Evolutionary conservation across 2,329 filamentous ascomycete genomes (phyloP).

Genomic region (Westerdykella aurantiaca): DNA sequence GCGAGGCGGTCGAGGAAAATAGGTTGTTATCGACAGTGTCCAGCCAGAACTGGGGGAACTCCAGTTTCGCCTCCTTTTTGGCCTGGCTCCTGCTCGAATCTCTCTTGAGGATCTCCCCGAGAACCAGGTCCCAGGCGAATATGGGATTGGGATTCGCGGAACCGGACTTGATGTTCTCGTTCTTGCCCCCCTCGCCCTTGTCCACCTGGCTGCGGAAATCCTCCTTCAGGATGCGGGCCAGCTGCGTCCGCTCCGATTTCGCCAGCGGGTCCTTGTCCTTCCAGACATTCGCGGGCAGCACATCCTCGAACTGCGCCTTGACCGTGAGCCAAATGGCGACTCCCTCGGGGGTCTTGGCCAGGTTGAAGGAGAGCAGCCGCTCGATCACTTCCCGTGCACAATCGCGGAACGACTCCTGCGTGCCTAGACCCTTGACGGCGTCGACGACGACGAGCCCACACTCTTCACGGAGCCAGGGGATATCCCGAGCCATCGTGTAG

Average conservation of each 20-base stretch:
- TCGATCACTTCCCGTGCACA: slow-evolving; percentile 59
- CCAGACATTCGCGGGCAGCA: slow-evolving; percentile 68
- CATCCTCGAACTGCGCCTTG: slow-evolving; percentile 56
- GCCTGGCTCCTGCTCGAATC: slow-evolving; percentile 22
- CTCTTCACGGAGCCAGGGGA: slow-evolving; percentile 83
- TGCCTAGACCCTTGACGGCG: slow-evolving; percentile 54
- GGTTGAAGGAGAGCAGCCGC: slow-evolving; percentile 56
- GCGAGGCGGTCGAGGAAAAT: slow-evolving; percentile 74
- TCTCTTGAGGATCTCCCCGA: slow-evolving; percentile 41
- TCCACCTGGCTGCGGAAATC: slow-evolving; percentile 48
- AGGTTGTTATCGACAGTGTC: slow-evolving; percentile 81
- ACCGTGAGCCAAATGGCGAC: slow-evolving; percentile 81
- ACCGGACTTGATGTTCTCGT: slow-evolving; percentile 54
- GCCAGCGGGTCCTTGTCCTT: slow-evolving; percentile 65
- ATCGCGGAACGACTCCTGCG: slow-evolving; percentile 44
- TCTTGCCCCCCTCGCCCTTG: slow-evolving; percentile 39
- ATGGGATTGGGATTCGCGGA: slow-evolving; percentile 76
- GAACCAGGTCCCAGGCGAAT: slow-evolving; percentile 79
- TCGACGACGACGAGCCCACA: slow-evolving; percentile 78
- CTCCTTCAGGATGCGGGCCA: slow-evolving; percentile 77
- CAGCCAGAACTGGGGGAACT: slow-evolving; percentile 76
- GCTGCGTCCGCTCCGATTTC: slow-evolving; percentile 58
- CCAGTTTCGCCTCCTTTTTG: slow-evolving; percentile 32
- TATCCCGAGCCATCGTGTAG: slow-evolving; percentile 68
- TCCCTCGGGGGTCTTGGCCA: slow-evolving; percentile 79